phyloP scores from a whole-genome alignment of 768 basidiomycete genomes.

The Psilocybe subaeruginosa region DNA sequence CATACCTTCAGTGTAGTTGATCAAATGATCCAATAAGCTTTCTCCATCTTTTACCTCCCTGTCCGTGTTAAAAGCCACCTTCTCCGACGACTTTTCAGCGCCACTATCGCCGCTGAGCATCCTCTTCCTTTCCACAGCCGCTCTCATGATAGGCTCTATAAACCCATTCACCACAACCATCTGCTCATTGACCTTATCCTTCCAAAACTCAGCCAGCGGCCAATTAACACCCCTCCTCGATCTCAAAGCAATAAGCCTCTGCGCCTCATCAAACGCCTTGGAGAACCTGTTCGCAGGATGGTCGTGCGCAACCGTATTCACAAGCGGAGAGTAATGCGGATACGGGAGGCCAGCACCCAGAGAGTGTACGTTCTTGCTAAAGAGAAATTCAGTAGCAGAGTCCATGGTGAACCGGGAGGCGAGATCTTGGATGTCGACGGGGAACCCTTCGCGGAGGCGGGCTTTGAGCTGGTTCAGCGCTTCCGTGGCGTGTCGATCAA shows the following conservation, averaged over 20 bases:
- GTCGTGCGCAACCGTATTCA: conserved; percentile 18
- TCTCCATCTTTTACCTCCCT: conserved; percentile 43
- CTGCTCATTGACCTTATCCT: conserved; percentile 45
- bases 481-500: conserved; percentile 51
- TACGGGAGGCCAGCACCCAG: conserved; percentile 52
- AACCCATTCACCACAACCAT: conserved; percentile 53
- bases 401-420: conserved; percentile 62
- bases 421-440: conserved; percentile 65
- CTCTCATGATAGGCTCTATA: conserved; percentile 53
- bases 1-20: conserved; percentile 55
- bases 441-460: conserved; percentile 46
- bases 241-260: conserved; percentile 42
- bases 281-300: conserved; percentile 46
- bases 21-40: conserved; percentile 54
- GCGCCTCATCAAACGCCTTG: conserved; percentile 52
- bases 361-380: conserved; percentile 48
- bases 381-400: conserved; percentile 61
- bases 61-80: conserved; percentile 21
- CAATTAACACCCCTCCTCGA: conserved; percentile 45
- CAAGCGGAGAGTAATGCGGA: conserved; percentile 35
- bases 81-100: conserved; percentile 16
- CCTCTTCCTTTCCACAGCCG: conserved; percentile 45
- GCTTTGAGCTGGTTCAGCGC: conserved; percentile 46
- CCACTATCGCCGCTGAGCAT: conserved; percentile 18
- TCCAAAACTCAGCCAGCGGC: conserved; percentile 56